phyloP scores from a whole-genome alignment of 768 basidiomycete genomes.

The Russula virescens region DNA sequence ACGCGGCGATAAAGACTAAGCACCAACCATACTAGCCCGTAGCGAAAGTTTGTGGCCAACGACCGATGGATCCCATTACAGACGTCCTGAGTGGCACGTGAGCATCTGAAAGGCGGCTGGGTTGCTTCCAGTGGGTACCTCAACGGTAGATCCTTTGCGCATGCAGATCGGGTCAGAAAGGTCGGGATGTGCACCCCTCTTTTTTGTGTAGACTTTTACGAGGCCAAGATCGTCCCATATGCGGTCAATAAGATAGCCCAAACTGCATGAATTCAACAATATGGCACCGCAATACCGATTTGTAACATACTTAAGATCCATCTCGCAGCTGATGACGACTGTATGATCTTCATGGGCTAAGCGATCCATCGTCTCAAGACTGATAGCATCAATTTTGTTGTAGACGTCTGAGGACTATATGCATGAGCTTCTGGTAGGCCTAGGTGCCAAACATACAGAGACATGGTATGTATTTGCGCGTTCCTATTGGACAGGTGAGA shows the following conservation, averaged over 20 bases:
- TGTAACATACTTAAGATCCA: slow-evolving; percentile 72
- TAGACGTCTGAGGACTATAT: slow-evolving; percentile 61
- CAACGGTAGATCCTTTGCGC: slow-evolving; percentile 87
- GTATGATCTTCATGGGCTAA: slow-evolving; percentile 76
- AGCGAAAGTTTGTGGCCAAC: slow-evolving; percentile 86
- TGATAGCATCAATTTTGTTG: slow-evolving; percentile 93
- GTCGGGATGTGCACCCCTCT: slow-evolving; percentile 91
- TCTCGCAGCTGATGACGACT: slow-evolving; percentile 95
- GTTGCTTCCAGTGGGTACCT: slow-evolving; percentile 42
- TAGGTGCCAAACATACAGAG: slow-evolving; percentile 51
- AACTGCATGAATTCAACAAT: slow-evolving; percentile 35
- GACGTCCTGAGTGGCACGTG: slow-evolving; percentile 49
- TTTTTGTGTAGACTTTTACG: slow-evolving; percentile 95
- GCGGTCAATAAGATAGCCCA: slow-evolving; percentile 67
- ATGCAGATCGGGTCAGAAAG: slow-evolving; percentile 86
- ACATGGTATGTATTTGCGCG: slow-evolving; percentile 92
- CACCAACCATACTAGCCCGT: slow-evolving; percentile 85
- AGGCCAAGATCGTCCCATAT: slow-evolving; percentile 78
- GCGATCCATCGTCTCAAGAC: slow-evolving; percentile 76
- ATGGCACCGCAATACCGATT: not conserved
- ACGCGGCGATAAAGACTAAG: not conserved
- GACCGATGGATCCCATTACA: slow-evolving; percentile 92
- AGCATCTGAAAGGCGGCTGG: not conserved
- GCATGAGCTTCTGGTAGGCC: not conserved
- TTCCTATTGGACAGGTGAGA: slow-evolving; percentile 43